Evolutionary conservation across 2,329 filamentous ascomycete genomes (phyloP).

Genomic region (Curvularia spicifera): DNA sequence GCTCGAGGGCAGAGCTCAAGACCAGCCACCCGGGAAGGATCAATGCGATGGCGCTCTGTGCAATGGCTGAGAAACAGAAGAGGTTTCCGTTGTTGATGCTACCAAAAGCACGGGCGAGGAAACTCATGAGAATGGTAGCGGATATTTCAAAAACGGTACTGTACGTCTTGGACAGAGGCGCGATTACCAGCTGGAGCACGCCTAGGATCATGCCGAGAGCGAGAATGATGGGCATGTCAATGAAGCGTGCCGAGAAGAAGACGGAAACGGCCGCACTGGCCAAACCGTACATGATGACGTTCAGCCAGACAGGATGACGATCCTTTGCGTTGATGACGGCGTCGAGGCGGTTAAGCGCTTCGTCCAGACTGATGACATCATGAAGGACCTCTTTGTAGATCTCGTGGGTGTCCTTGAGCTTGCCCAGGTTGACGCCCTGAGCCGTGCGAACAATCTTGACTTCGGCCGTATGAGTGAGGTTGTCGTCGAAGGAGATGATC

Average conservation of each 20-base stretch:
- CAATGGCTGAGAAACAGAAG: conserved; percentile 59
- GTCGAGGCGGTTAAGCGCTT: conserved; percentile 68
- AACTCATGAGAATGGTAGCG: conserved; percentile 56
- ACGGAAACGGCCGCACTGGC: conserved; percentile 77
- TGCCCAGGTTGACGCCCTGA: conserved; percentile 75
- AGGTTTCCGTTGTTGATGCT: conserved; percentile 51
- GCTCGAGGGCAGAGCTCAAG: conserved; percentile 55
- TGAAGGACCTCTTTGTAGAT: conserved; percentile 82
- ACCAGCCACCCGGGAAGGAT: conserved; percentile 58
- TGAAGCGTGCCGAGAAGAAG: conserved; percentile 76
- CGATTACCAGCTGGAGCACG: conserved; percentile 74
- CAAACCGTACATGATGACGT: conserved; percentile 73
- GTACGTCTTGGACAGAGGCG: conserved; percentile 74
- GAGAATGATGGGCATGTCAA: conserved; percentile 81
- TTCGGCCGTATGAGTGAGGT: conserved; percentile 69
- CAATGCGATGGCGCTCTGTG: conserved; percentile 57
- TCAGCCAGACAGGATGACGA: conserved; percentile 57
- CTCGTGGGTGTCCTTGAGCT: conserved; percentile 74
- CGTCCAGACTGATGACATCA: conserved; percentile 72
- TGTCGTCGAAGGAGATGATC: conserved; percentile 86
- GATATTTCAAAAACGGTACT: conserved; percentile 58
- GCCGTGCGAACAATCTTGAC: conserved; percentile 74
- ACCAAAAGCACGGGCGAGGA: conserved; percentile 56
- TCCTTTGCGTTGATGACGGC: conserved; percentile 64
- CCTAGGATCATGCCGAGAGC: conserved; percentile 75